A percentile compares a stretch with the other conserved stretches of the same genome.
Evolutionary conservation across 2,329 filamentous ascomycete species (phyloP).

Genomic region (Blastomyces percursus): DNA sequence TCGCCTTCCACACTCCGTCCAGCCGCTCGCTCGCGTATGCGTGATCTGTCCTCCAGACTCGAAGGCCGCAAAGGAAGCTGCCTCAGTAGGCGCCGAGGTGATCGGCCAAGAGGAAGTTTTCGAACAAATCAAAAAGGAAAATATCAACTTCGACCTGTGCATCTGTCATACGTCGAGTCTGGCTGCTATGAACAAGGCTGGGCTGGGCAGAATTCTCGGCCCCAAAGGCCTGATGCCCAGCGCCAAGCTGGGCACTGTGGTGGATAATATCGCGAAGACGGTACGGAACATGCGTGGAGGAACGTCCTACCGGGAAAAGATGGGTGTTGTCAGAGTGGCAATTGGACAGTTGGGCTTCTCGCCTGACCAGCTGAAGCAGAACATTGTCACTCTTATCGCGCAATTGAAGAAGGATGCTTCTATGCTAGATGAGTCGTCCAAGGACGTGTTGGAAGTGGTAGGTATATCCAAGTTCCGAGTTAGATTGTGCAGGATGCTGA

Average conservation of each 20-base stretch:
- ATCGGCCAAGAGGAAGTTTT: conserved; percentile 84
- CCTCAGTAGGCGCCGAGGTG: conserved; percentile 64
- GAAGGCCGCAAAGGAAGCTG: conserved; percentile 60
- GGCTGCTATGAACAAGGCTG: conserved; percentile 67
- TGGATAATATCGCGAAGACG: conserved; percentile 61
- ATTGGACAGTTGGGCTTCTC: conserved; percentile 84
- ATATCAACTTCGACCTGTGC: conserved; percentile 77
- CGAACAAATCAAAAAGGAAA: conserved; percentile 60
- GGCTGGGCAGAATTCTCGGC: conserved; percentile 69
- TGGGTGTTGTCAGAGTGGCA: conserved; percentile 77
- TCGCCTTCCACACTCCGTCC: conserved; percentile 77
- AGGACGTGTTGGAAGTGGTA: conserved; percentile 63
- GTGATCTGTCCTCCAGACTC: conserved; percentile 83
- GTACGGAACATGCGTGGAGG: conserved; percentile 76
- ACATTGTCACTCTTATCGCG: conserved; percentile 66
- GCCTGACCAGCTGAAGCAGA: conserved; percentile 72
- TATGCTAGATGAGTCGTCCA: conserved; percentile 53
- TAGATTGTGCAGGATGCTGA: conserved; percentile 34
- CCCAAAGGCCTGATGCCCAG: conserved; percentile 90
- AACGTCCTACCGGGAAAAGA: conserved; percentile 74
- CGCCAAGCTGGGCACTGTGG: conserved; percentile 76
- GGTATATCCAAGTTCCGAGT: conserved; percentile 20
- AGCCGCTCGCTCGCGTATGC: conserved; percentile 77
- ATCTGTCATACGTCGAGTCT: conserved; percentile 75
- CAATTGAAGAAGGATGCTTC: conserved; percentile 68